Conservation (phyloP, 768 basidiomycete genomes). For the Peribolospora kevripleyi region DNA sequence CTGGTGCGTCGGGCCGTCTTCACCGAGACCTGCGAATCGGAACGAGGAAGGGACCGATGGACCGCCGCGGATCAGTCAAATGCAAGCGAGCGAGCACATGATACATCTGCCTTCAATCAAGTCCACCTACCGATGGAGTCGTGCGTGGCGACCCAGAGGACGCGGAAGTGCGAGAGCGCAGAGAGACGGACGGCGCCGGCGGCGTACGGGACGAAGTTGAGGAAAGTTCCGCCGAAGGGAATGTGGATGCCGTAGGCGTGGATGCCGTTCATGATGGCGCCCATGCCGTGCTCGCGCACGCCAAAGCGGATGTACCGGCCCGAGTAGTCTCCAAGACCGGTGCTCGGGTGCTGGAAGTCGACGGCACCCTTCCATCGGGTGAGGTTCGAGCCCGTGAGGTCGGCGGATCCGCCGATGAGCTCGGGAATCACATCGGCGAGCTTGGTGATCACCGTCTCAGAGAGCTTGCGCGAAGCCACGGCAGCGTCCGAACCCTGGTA, state of each 20-base stretch:
- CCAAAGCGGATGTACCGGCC: slow-evolving; percentile 88
- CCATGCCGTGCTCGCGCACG: slow-evolving; percentile 94
- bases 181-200: slow-evolving; percentile 79
- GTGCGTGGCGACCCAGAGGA: slow-evolving; percentile 91
- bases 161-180: slow-evolving; percentile 65
- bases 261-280: slow-evolving; percentile 70
- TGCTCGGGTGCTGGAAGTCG: slow-evolving; percentile 80
- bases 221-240: slow-evolving; percentile 73
- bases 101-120: neutral
- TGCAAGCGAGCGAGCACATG: neutral
- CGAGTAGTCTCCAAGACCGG: slow-evolving; percentile 54
- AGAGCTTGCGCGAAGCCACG: slow-evolving; percentile 74
- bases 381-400: slow-evolving; percentile 17
- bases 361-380: slow-evolving; percentile 60
- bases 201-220: slow-evolving; percentile 20
- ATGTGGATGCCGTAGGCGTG: slow-evolving; percentile 60
- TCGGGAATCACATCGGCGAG: slow-evolving; percentile 57
- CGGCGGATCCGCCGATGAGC: slow-evolving; percentile 24
- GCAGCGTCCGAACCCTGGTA: slow-evolving; percentile 66
- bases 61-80: neutral
- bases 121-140: slow-evolving; percentile 48
- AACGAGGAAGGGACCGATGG: neutral
- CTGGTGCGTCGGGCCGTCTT: slow-evolving; percentile 91
- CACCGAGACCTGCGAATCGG: slow-evolving; percentile 29
- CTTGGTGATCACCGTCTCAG: slow-evolving; percentile 62